Conservation (phyloP, 2,329 filamentous ascomycete genomes). For the Venturia pyrina region DNA sequence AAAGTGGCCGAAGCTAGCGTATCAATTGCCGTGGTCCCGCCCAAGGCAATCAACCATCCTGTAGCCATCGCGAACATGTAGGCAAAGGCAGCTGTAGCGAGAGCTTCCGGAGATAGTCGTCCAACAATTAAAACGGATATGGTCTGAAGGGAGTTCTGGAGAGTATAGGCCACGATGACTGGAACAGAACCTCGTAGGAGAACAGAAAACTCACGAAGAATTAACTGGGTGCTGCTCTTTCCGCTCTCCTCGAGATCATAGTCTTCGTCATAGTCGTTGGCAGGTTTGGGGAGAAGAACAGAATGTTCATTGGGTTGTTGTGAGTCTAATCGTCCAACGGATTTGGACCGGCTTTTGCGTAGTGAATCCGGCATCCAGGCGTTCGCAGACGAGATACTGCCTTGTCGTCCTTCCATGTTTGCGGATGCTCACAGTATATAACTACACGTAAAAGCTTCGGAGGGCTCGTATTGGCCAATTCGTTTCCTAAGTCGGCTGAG, state of each 20-base stretch:
- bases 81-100: conserved; percentile 75
- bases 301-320: conserved; percentile 30
- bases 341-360: conserved; percentile 11
- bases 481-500: background rate
- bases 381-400: conserved; percentile 16
- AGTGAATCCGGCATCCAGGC: conserved; percentile 21
- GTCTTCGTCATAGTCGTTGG: conserved; percentile 28
- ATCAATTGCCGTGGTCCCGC: conserved; percentile 77
- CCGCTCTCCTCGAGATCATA: conserved; percentile 23
- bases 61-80: conserved; percentile 94
- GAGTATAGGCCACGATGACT: conserved; percentile 72
- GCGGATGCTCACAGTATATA: conserved; percentile 2
- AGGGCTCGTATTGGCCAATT: background rate
- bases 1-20: conserved; percentile 76
- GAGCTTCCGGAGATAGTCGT: conserved; percentile 64
- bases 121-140: conserved; percentile 73
- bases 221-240: conserved; percentile 22
- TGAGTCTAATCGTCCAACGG: background rate
- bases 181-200: conserved; percentile 61
- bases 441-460: background rate
- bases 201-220: conserved; percentile 53
- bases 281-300: conserved; percentile 32
- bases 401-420: conserved; percentile 20
- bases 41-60: conserved; percentile 76
- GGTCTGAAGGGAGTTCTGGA: conserved; percentile 80